These are phyloP conservation scores for Vaccinium darrowii DNA, from an alignment of 148 eudicot species.

Conservation along the genomic window DNA sequence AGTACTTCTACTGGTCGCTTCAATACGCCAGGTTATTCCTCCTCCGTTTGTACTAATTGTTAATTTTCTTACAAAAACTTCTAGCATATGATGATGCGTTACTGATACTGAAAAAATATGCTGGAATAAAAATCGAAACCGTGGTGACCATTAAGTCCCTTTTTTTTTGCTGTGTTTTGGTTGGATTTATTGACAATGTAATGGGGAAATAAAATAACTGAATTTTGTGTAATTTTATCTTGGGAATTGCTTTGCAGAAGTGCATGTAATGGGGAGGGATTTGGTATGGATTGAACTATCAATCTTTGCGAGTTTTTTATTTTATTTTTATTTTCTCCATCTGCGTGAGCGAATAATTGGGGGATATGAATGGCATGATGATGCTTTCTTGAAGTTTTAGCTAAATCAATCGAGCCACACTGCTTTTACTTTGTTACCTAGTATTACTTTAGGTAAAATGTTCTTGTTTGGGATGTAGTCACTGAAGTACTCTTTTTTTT, in stretches of 20 bases:
- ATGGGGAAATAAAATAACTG: background rate
- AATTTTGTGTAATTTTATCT: background rate
- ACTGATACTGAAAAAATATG: background rate
- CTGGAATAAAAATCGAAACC: background rate
- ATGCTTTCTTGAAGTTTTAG: background rate
- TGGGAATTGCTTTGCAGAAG: background rate
- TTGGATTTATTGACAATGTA: too few species aligned
- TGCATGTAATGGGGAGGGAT: background rate
- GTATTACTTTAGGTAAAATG: background rate
- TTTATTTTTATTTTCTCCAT: background rate
- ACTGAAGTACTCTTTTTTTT: background rate
- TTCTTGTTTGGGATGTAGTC: background rate
- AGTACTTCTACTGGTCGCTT: conserved; percentile 98
- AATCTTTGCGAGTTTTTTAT: background rate
- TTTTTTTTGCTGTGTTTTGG: background rate
- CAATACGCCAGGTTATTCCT: conserved; percentile 74
- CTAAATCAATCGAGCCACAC: background rate
- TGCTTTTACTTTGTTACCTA: background rate
- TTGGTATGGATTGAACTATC: background rate
- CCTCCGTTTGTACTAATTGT: background rate
- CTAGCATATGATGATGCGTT: background rate
- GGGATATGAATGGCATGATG: background rate
- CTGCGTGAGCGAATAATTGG: background rate
- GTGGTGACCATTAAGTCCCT: background rate
- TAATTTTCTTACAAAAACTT: background rate